Conservation (phyloP, 2,329 filamentous ascomycete genomes). For the Lachnellula arida region DNA sequence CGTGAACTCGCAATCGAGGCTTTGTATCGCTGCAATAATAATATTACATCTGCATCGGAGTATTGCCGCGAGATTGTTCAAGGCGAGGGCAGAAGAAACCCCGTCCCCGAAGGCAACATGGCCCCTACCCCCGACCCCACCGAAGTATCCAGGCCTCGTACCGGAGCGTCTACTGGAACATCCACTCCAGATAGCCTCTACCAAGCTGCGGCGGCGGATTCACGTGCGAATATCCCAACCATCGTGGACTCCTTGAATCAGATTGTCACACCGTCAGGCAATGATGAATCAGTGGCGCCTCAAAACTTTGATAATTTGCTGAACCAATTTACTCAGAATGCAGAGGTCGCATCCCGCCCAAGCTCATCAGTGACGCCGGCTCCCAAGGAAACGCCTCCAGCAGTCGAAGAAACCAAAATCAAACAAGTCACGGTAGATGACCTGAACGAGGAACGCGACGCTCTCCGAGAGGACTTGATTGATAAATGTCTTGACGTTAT, state of each 20-base stretch:
- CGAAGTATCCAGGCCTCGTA: conserved; percentile 26
- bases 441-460: conserved; percentile 68
- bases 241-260: conserved; percentile 19
- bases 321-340: conserved; percentile 9
- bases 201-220: conserved; percentile 19
- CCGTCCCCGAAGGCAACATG: conserved; percentile 59
- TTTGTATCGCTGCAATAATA: conserved; percentile 75
- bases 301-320: conserved; percentile 19
- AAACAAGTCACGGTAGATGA: conserved; percentile 63
- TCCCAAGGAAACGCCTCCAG: conserved; percentile 1
- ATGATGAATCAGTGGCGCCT: conserved; percentile 3
- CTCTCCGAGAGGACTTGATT: conserved; percentile 73
- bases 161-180: conserved; percentile 28
- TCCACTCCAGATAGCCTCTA: conserved; percentile 23
- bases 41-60: conserved; percentile 54
- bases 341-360: not conserved
- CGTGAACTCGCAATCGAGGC: conserved; percentile 69
- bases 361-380: conserved; percentile 3
- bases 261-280: conserved; percentile 2
- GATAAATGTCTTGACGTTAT: conserved; percentile 89
- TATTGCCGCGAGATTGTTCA: conserved; percentile 67
- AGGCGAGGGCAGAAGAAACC: conserved; percentile 58
- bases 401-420: conserved; percentile 1
- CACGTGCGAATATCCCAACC: conserved; percentile 7
- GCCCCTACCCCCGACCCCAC: conserved; percentile 30